A percentile compares a stretch with the other conserved stretches of the same genome.
phyloP scores from a whole-genome alignment of 345 rosid genomes.

The Lepidium africanum region DNA sequence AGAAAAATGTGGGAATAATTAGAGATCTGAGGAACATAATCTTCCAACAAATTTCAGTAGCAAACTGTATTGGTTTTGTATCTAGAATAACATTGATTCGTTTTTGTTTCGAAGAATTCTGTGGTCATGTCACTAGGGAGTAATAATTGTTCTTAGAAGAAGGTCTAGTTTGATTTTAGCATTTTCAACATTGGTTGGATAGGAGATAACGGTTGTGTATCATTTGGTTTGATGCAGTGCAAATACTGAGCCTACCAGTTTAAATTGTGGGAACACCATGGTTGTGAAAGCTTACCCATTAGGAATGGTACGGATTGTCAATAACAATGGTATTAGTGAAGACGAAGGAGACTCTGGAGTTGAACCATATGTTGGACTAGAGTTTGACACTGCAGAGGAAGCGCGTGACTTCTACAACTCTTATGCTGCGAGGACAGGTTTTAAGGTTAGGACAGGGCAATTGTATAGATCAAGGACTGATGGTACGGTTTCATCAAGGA shows the following conservation, averaged over 20 bases:
- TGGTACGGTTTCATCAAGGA: constrained; percentile 80
- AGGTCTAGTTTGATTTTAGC: neutral
- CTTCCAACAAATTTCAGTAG: neutral
- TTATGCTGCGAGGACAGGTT: constrained; percentile 57
- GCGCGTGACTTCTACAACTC: constrained; percentile 58
- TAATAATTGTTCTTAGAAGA: neutral
- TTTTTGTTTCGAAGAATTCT: neutral
- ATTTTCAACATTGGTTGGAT: neutral
- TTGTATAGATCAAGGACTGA: constrained; percentile 77
- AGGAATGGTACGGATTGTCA: constrained; percentile 32
- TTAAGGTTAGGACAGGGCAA: constrained; percentile 71
- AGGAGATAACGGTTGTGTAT: neutral
- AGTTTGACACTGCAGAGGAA: constrained; percentile 70
- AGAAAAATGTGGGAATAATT: neutral
- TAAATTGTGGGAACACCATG: constrained; percentile 34
- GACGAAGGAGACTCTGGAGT: constrained; percentile 40
- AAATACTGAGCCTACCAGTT: constrained; percentile 37
- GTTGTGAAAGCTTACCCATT: constrained; percentile 51
- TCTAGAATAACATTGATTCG: neutral
- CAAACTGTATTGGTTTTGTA: neutral
- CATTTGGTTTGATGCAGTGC: constrained; percentile 36
- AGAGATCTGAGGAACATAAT: constrained; percentile 7
- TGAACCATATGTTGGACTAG: constrained; percentile 65
- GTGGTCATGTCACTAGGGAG: neutral
- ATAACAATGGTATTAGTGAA: constrained; percentile 29